These are phyloP conservation scores for Termitomyces sp. DNA, from an alignment of 768 basidiomycete genomes.

Conservation along the genomic window DNA sequence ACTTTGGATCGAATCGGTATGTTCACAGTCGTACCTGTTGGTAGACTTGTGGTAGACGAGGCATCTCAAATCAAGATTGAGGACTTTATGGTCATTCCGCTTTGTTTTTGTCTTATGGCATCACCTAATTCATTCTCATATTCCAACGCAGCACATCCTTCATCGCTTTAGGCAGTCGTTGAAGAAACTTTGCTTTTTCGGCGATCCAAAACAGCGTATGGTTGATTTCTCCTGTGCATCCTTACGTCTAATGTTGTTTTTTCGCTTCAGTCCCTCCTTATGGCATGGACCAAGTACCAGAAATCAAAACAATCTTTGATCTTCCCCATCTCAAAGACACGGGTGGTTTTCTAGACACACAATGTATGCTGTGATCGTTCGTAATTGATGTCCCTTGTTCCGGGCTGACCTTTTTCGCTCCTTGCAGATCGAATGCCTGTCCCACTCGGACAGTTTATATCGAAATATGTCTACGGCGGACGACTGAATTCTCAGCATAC, in stretches of 20 bases:
- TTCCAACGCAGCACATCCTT: conserved; percentile 33
- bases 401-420: not conserved
- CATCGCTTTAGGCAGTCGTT: conserved; percentile 28
- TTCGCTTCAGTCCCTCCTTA: conserved; percentile 41
- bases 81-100: conserved; percentile 35
- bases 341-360: conserved; percentile 38
- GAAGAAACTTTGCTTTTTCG: conserved; percentile 45
- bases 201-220: conserved; percentile 49
- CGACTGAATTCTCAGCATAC: conserved; percentile 33
- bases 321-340: conserved; percentile 28
- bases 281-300: conserved; percentile 33
- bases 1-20: conserved; percentile 25
- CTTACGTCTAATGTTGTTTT: not conserved
- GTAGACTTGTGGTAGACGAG: conserved; percentile 50
- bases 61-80: conserved; percentile 45
- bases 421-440: conserved; percentile 45
- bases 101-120: not conserved
- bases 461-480: conserved; percentile 32
- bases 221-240: not conserved
- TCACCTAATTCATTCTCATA: not conserved
- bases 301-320: conserved; percentile 42
- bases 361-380: conserved; percentile 30
- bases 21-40: conserved; percentile 33
- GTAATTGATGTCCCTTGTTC: not conserved
- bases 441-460: conserved; percentile 45